Evolutionary conservation across 1,284 basidiomycete species (phyloP), one percentile per base, ranked within the genome.

Genomic region (Blastosporella zonata): DNA sequence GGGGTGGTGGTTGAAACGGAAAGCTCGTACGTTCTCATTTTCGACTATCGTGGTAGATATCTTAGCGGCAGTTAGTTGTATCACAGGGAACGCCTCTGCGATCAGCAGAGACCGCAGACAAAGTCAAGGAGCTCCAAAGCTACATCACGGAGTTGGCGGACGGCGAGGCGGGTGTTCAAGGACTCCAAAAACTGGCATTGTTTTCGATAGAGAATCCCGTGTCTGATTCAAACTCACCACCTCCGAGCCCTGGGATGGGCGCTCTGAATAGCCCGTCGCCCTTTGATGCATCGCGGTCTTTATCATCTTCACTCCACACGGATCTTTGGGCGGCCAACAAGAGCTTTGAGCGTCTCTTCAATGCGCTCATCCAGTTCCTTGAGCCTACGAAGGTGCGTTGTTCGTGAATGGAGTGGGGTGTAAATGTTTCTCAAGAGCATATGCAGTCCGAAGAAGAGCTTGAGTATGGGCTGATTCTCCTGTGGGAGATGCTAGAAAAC

Each of bases 1-100:
- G 21, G 79, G 80, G 13, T 91, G 88, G 89, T 90, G 86, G 87
- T 64, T 81, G 56, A 90, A 87, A 63, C 74, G 84, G 52, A 81
- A 78, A 63, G 70, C 73, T 44, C 65, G 88, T 90, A 62, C 59
- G 83, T 73, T 23, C 41, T 35, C 31, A 41, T 23, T 45, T 23
- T 46, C 53, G 36, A 52, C 35, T 2, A 6, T 40, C 13, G 33
- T 1, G 6, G 23, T 22, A 37, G 53, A 29, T 41, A 46, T 43
- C 49, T 23, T 41, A 22, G 46, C 54, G 45, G 41, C 25, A 50
- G n/a, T 45, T 27, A 86, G 83, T 81, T 49, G 67, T 80, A 54
- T 72, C 73, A 33, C 73, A 77, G 57, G 71, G 72, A 41, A 68
- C 67, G 23, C 66, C 74, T 22, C 51, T 73, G 39, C 73, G 71